These are phyloP conservation scores for Kregervanrija pseudodelftensis DNA, from an alignment of 805 yeast genomes.

Conservation along the genomic window DNA sequence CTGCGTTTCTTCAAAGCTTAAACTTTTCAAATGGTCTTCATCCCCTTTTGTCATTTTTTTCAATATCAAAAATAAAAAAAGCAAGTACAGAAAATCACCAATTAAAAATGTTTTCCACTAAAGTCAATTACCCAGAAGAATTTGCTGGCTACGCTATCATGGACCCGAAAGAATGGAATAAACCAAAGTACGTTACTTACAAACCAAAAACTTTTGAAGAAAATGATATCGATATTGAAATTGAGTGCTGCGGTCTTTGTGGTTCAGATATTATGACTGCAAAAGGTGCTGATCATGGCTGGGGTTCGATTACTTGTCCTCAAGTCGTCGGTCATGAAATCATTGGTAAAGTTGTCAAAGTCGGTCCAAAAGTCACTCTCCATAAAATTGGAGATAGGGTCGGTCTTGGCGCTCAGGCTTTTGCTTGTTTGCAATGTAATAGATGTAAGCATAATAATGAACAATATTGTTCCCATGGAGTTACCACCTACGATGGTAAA, in stretches of 20 bases:
- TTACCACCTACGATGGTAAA: constrained; percentile 34
- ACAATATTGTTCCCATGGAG: constrained; percentile 36
- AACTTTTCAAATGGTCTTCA: no score
- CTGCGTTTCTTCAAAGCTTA: no score
- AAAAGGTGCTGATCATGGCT: constrained; percentile 36
- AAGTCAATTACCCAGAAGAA: constrained; percentile 41
- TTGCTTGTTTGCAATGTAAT: constrained; percentile 30
- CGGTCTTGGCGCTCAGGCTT: constrained; percentile 39
- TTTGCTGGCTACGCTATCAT: constrained; percentile 53
- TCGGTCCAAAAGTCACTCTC: constrained; percentile 29
- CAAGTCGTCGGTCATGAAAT: constrained; percentile 48
- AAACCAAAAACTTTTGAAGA: constrained; percentile 39
- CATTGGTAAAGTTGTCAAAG: constrained; percentile 33
- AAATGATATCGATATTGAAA: constrained; percentile 48
- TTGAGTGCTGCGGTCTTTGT: constrained; percentile 60
- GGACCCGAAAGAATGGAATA: constrained; percentile 44
- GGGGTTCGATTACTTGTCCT: constrained; percentile 36
- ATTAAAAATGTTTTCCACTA: background rate
- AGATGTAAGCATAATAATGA: constrained; percentile 35
- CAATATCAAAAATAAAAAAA: background rate
- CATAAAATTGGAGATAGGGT: constrained; percentile 39
- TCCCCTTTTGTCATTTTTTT: no score
- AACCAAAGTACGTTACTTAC: constrained; percentile 44
- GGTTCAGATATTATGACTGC: constrained; percentile 55
- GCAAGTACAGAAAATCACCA: background rate